These are phyloP conservation scores for Saccharomyces hybrid DNA, from an alignment of 1,139 yeast species.

Conservation along the genomic window DNA sequence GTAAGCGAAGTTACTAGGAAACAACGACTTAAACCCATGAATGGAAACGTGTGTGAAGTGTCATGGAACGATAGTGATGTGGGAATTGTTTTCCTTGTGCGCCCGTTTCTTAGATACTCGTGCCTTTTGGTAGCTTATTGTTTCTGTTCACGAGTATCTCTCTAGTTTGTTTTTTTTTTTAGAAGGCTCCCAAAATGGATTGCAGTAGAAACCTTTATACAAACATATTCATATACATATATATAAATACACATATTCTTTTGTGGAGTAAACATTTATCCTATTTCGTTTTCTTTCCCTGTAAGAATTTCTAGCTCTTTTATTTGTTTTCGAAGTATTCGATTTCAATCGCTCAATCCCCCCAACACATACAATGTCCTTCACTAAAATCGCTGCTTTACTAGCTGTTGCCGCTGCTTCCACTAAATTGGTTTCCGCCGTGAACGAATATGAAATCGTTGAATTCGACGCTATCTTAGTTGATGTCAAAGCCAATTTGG, in stretches of 20 bases:
- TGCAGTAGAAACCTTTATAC: background rate
- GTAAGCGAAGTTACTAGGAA: background rate
- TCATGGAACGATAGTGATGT: background rate
- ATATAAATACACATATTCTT: background rate
- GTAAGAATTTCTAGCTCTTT: background rate
- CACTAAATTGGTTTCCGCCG: constrained; percentile 9
- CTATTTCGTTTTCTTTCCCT: background rate
- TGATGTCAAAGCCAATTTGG: constrained; percentile 18
- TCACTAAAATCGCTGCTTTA: constrained; percentile 11
- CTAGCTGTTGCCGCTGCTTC: constrained; percentile 14
- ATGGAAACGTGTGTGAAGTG: background rate
- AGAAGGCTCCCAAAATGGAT: background rate
- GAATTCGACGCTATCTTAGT: constrained; percentile 18
- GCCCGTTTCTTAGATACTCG: background rate
- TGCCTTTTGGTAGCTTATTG: background rate
- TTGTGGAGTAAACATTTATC: background rate
- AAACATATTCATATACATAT: background rate
- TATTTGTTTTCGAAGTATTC: background rate
- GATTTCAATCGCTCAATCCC: background rate
- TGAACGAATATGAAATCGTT: constrained; percentile 13
- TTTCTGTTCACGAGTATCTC: background rate
- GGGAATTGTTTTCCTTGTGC: background rate
- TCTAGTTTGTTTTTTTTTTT: background rate
- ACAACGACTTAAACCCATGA: background rate
- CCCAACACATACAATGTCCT: constrained; percentile 7